Evolutionary conservation across 345 rosid genomes (phyloP), one percentile per base, ranked within the genome.

Genomic region (Salix arbutifolia): DNA sequence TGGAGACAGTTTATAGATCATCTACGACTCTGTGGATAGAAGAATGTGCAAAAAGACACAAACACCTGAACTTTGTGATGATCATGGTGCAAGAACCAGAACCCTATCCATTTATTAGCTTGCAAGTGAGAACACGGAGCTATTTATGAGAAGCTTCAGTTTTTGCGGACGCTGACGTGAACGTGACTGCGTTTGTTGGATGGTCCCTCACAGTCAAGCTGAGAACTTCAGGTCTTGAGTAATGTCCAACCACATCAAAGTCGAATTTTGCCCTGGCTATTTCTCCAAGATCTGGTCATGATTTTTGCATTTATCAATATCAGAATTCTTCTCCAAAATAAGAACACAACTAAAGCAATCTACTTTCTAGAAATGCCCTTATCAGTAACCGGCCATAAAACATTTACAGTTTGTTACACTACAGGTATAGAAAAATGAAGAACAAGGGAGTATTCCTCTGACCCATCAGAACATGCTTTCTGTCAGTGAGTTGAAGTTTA

Each of bases 181-280:
- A 95, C 73, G 83, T 86, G 71, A 91, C 99, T 1, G 98, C 86
- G 64, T 75, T 84, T 60, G 89, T 80, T 53, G 96, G 97, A 77
- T 93, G 89, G 82, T 93, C 97, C 76, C 78, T 91, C 80, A 93
- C 96, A 21, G 86, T 87, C 84, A 95, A 86, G 86, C 93, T 93
- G 74, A 95, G 88, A 71, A 95, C 93, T 84, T 95, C 99, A 21
- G 98, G 96, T 76, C 99, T 93, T 38, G 98, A 78, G 84, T 91
- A 93, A 76, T 91, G 99, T 56, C 99, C 97, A 5, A 93, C 96
- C 83, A 93, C 98, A 77, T 93, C 98, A n/a, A 93, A 93, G 80
- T 88, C 97, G 56, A 96, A 93, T 70, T 96, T 96, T 40, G 96
- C 98, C 31, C 93, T 73, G 1, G 91, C 90, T 81, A 95, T 88